Base-by-base conservation (phyloP, 345 rosid species). In the Populus nigra region DNA sequence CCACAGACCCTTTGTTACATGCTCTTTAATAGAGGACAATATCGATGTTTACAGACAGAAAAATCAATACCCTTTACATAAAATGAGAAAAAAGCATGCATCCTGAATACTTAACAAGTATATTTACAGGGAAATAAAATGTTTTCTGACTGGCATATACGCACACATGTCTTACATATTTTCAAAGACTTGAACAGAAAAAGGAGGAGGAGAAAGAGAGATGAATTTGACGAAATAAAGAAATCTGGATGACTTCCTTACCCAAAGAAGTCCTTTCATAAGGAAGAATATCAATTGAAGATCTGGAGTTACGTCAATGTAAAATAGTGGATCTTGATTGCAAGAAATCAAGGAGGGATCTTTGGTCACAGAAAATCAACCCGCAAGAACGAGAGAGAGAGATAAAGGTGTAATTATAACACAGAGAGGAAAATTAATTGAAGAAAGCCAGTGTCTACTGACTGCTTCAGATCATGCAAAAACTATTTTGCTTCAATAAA, bases 261-360 rank as follows among this genome's bases (percentile, higher is more conserved):
- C 55, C 20, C 22, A 4, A 15, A 50, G 20, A 50, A 50, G 22
- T 50, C 55, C 55, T 50, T 50, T 50, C 55, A 50, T 15, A 6
- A 50, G 55, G 55, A 50, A 50, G 20, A 50, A 50, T 50, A 50
- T 50, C 55, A 50, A 17, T 50, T 15, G 55, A 50, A 5, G 55
- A 15, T 50, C 50, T 45, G 50, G 17, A 45, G 49, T 12, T 11
- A 45, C 16, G 5, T 45, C 8, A 43, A 43, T 43, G 47, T 43
- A 43, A 2, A 43, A 11, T 43, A 43, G n/a, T 20, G 31, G 8
- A 22, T 55, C 55, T 49, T 49, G 18, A 63, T 62, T 63, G 25
- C 17, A 45, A 69, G 29, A 59, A 29, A 77, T 70, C 74, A 61
- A 31, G 61, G 29, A 13, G 8, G 50, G 79, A 69, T 77, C 74